phyloP scores from a whole-genome alignment of 2,329 filamentous ascomycete species.

The Sclerotinia subarctica region DNA sequence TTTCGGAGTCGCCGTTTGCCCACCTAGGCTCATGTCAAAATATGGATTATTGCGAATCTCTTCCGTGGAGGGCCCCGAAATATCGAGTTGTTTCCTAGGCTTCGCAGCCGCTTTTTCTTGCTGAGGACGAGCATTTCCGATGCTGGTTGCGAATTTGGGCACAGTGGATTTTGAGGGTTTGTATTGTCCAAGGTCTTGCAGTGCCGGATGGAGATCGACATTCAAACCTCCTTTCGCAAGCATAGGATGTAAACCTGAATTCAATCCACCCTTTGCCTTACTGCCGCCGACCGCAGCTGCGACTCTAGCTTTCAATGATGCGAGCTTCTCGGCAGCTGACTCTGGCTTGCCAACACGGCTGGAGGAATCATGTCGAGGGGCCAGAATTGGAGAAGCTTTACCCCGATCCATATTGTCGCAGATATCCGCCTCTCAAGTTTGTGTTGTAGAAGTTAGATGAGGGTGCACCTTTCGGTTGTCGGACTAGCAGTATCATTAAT shows the following conservation, averaged over 20 bases:
- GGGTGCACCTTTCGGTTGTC: neutral
- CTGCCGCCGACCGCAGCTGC: slow-evolving; percentile 64
- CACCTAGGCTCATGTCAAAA: slow-evolving; percentile 67
- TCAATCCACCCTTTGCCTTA: slow-evolving; percentile 46
- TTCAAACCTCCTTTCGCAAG: slow-evolving; percentile 43
- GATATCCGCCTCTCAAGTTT: neutral
- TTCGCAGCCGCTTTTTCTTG: slow-evolving; percentile 44
- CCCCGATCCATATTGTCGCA: slow-evolving; percentile 48
- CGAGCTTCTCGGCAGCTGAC: slow-evolving; percentile 63
- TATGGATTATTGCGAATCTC: slow-evolving; percentile 74
- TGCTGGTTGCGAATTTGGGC: slow-evolving; percentile 42
- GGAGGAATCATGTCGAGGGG: slow-evolving; percentile 53
- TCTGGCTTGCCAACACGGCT: slow-evolving; percentile 55
- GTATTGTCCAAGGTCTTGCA: slow-evolving; percentile 55
- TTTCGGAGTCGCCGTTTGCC: slow-evolving; percentile 56
- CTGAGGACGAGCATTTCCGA: slow-evolving; percentile 41
- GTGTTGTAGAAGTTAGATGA: neutral
- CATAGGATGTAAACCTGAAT: slow-evolving; percentile 41
- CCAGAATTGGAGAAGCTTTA: slow-evolving; percentile 50
- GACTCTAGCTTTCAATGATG: slow-evolving; percentile 75
- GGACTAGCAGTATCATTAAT: neutral
- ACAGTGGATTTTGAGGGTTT: slow-evolving; percentile 42
- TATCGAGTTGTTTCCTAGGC: slow-evolving; percentile 51
- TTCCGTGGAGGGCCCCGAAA: slow-evolving; percentile 55
- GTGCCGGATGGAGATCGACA: slow-evolving; percentile 57